Percentiles rank a stretch among this genome's conserved stretches.
Conservation (phyloP, 495 filamentous ascomycete species). For the Xylaria longipes region DNA sequence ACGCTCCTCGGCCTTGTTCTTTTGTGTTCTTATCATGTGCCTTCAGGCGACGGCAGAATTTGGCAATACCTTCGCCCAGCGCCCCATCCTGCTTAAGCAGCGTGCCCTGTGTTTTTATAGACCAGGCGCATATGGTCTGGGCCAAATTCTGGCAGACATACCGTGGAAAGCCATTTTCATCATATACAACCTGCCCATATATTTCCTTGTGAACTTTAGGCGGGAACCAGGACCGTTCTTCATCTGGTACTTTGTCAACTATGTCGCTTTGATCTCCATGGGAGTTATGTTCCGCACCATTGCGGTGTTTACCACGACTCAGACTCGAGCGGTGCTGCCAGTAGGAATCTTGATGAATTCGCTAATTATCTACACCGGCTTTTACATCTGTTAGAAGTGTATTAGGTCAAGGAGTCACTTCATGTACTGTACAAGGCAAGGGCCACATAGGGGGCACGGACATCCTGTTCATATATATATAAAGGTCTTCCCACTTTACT, state of each 20-base stretch:
- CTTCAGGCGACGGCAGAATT: constrained; percentile 61
- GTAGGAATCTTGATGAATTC: constrained; percentile 77
- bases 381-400: no score
- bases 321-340: constrained; percentile 80
- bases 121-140: constrained; percentile 65
- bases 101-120: constrained; percentile 65
- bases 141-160: constrained; percentile 62
- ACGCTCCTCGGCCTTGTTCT: constrained; percentile 50
- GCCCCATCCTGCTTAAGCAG: constrained; percentile 67
- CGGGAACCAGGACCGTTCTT: constrained; percentile 75
- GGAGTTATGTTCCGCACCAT: constrained; percentile 81
- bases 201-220: constrained; percentile 81
- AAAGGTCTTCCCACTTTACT: no score
- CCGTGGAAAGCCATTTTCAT: neutral
- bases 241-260: constrained; percentile 71
- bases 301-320: constrained; percentile 70
- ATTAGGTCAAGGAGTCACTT: no score
- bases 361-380: constrained; percentile 84
- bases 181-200: constrained; percentile 71
- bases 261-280: constrained; percentile 69
- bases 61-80: constrained; percentile 63
- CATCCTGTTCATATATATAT: no score
- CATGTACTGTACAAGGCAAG: no score
- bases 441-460: no score
- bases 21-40: constrained; percentile 47